Evolutionary conservation across 805 yeast genomes (phyloP).

Genomic region (Blastobotrys parvus): DNA sequence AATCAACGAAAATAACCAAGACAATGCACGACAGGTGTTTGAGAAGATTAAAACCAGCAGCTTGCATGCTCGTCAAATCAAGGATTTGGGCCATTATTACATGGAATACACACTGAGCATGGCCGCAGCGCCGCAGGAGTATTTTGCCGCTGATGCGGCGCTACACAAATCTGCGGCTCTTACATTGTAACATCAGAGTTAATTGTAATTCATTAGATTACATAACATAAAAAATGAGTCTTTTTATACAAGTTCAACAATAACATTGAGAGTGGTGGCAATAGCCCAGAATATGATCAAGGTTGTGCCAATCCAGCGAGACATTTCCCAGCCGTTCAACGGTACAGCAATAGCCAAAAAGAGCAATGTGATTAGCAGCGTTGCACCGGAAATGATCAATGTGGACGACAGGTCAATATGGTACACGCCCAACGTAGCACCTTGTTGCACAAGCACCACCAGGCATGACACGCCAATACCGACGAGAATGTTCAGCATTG

Average conservation of each 20-base stretch:
- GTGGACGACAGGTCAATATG: slow-evolving; percentile 32
- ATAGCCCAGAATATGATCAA: slow-evolving; percentile 36
- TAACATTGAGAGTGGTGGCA: slow-evolving; percentile 30
- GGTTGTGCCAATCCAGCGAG: slow-evolving; percentile 31
- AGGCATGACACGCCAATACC: slow-evolving; percentile 77
- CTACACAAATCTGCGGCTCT: not conserved
- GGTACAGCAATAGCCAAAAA: slow-evolving; percentile 36
- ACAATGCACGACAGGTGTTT: slow-evolving; percentile 6
- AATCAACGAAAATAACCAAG: slow-evolving; percentile 13
- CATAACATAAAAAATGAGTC: not conserved
- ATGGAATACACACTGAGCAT: slow-evolving; percentile 20
- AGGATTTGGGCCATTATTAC: slow-evolving; percentile 25
- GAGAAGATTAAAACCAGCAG: slow-evolving; percentile 13
- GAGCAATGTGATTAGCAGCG: slow-evolving; percentile 33
- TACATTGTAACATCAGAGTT: not conserved
- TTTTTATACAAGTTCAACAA: slow-evolving; percentile 1
- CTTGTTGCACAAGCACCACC: slow-evolving; percentile 28
- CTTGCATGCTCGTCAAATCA: slow-evolving; percentile 16
- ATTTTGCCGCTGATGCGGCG: not conserved
- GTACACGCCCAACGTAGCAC: slow-evolving; percentile 16
- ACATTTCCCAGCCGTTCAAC: slow-evolving; percentile 35
- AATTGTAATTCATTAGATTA: not conserved
- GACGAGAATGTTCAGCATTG: slow-evolving; percentile 64
- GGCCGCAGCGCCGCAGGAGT: not conserved
- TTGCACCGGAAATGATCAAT: slow-evolving; percentile 34